Percentiles rank a stretch among this genome's conserved stretches.
phyloP scores from a whole-genome alignment of 164 flowering plant genomes.

The Nelumbo lutea region DNA sequence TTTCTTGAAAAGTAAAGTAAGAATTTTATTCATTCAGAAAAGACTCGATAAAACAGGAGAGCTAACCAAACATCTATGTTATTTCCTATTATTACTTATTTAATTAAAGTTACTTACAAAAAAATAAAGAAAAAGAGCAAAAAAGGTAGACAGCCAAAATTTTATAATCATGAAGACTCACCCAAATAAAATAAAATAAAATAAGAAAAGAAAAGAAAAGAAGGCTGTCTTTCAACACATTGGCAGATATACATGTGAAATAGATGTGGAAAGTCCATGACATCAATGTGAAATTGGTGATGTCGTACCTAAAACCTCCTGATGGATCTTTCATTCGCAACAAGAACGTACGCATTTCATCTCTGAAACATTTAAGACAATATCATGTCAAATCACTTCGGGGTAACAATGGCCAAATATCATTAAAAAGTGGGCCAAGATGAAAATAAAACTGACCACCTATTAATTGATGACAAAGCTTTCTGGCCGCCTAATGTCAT shows the following conservation, averaged over 20 bases:
- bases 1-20: no score
- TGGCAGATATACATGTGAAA: neutral
- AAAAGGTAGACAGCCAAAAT: no score
- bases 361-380: slow-evolving; percentile 34
- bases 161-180: neutral
- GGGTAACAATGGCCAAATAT: neutral
- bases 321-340: slow-evolving; percentile 68
- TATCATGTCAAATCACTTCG: slow-evolving; percentile 8
- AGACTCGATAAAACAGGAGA: no score
- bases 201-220: neutral
- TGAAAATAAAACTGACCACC: slow-evolving; percentile 46
- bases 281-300: slow-evolving; percentile 4
- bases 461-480: slow-evolving; percentile 82
- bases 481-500: slow-evolving; percentile 72
- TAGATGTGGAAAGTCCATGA: neutral
- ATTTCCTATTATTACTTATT: no score
- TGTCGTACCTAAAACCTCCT: slow-evolving; percentile 80
- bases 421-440: neutral
- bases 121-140: no score
- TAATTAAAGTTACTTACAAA: no score
- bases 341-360: slow-evolving; percentile 54
- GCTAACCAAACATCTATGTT: no score
- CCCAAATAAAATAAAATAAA: neutral
- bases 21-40: no score
- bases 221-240: neutral